A percentile compares a stretch with the other conserved stretches of the same genome.
These are phyloP conservation scores for Pseudogymnoascus destructans DNA, from an alignment of 2,329 filamentous ascomycete species.

Conservation along the genomic window DNA sequence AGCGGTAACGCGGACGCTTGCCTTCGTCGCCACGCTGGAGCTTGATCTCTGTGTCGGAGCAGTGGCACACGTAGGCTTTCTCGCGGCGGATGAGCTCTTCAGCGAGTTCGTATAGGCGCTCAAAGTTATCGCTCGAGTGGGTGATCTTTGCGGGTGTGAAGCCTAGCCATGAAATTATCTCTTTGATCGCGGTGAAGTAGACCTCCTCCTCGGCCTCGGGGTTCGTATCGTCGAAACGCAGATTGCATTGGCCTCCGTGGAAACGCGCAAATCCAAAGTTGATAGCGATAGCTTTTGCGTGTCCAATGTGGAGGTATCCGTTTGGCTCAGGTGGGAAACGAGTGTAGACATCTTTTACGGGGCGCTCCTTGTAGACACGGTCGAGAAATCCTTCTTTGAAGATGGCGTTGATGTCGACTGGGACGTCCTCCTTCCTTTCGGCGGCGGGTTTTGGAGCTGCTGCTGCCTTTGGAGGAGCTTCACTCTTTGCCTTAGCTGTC, in stretches of 20 bases:
- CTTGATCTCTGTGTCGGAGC: conserved; percentile 69
- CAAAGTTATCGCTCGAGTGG: conserved; percentile 80
- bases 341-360: conserved; percentile 48
- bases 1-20: conserved; percentile 61
- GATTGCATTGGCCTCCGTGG: conserved; percentile 51
- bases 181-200: conserved; percentile 79
- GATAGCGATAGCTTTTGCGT: conserved; percentile 88
- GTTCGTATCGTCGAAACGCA: conserved; percentile 90
- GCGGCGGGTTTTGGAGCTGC: conserved; percentile 23
- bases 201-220: conserved; percentile 84
- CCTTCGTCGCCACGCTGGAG: conserved; percentile 69
- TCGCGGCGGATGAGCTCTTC: conserved; percentile 67
- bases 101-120: conserved; percentile 72
- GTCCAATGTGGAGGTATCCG: conserved; percentile 84
- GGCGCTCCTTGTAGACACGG: conserved; percentile 57
- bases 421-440: conserved; percentile 24
- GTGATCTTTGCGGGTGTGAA: conserved; percentile 72
- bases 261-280: conserved; percentile 90
- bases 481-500: conserved; percentile 38
- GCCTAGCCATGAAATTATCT: conserved; percentile 76
- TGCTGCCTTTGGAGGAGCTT: conserved; percentile 28
- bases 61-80: conserved; percentile 77
- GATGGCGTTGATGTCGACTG: conserved; percentile 50
- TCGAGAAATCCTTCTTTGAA: conserved; percentile 69
- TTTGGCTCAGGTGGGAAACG: conserved; percentile 83